A percentile compares a stretch with the other conserved stretches of the same genome.
phyloP scores from a whole-genome alignment of 2,329 filamentous ascomycete genomes.

The Ceratocystiopsis sp. region DNA sequence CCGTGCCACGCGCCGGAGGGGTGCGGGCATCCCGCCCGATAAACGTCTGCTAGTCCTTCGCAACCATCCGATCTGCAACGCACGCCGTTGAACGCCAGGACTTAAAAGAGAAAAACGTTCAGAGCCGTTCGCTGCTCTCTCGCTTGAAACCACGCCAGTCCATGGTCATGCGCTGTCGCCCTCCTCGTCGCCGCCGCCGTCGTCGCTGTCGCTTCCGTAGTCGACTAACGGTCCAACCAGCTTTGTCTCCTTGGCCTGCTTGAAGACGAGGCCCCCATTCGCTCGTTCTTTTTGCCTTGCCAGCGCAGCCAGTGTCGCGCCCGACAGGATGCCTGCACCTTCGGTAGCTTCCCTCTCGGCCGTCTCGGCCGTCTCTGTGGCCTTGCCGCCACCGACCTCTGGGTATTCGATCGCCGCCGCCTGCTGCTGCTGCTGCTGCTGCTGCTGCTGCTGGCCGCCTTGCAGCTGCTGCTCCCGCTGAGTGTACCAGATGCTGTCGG shows the following conservation, averaged over 20 bases:
- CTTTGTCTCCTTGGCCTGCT: constrained; percentile 33
- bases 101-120: no score
- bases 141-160: no score
- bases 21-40: no score
- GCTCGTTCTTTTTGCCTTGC: constrained; percentile 26
- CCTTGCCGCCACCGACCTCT: constrained; percentile 20
- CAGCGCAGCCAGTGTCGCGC: constrained; percentile 64
- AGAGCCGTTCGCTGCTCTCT: not conserved
- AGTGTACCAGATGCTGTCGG: constrained; percentile 86
- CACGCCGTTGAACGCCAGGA: no score
- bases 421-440: constrained; percentile 25
- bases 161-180: constrained; percentile 1
- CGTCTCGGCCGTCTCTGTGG: not conserved
- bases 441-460: constrained; percentile 36
- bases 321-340: constrained; percentile 51
- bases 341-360: no score
- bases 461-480: constrained; percentile 41
- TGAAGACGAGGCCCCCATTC: constrained; percentile 31
- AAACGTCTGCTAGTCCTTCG: no score
- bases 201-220: constrained; percentile 60
- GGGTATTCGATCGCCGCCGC: constrained; percentile 24
- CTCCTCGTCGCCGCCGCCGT: not conserved
- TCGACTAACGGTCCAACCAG: constrained; percentile 59
- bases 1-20: no score
- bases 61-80: no score